phyloP scores from a whole-genome alignment of 352 stramenopile species.

The Chrysophaeum taylorii region DNA sequence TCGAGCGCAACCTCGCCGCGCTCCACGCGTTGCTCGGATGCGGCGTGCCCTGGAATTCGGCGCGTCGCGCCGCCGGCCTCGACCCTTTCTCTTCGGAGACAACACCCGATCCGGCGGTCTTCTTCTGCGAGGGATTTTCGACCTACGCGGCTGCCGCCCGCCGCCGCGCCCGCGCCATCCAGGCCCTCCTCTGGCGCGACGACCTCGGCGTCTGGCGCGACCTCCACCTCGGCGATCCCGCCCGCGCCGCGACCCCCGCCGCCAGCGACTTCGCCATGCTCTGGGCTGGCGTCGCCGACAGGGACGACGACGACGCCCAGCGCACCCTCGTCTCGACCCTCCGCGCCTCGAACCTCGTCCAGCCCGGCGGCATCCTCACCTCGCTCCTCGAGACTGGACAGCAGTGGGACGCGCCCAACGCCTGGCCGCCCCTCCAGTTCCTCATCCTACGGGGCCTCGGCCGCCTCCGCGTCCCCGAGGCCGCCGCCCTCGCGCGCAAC shows the following conservation, averaged over 20 bases:
- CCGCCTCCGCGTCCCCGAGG: slow-evolving; percentile 1
- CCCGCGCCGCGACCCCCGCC: slow-evolving; percentile 25
- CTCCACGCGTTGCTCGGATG: slow-evolving; percentile 42
- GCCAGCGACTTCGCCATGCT: slow-evolving; percentile 53
- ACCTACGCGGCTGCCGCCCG: slow-evolving; percentile 43
- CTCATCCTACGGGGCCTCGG: slow-evolving; percentile 64
- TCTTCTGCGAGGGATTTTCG: too few relatives aligned
- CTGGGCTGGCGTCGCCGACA: slow-evolving; percentile 54
- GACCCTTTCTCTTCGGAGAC: too few relatives aligned
- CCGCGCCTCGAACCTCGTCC: slow-evolving; percentile 46
- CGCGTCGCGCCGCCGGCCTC: slow-evolving; percentile 38
- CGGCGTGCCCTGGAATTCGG: background rate
- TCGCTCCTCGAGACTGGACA: slow-evolving; percentile 58
- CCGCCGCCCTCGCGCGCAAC: slow-evolving; percentile 32
- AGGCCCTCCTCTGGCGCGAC: slow-evolving; percentile 57
- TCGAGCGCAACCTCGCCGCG: slow-evolving; percentile 57
- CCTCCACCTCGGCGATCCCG: slow-evolving; percentile 43
- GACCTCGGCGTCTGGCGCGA: slow-evolving; percentile 54
- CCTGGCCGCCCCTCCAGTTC: slow-evolving; percentile 66
- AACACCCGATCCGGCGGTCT: too few relatives aligned
- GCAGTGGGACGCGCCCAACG: slow-evolving; percentile 68
- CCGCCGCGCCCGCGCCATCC: slow-evolving; percentile 45
- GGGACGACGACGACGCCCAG: slow-evolving; percentile 22
- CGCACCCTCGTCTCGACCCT: slow-evolving; percentile 43
- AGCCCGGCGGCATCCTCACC: slow-evolving; percentile 54